These are phyloP conservation scores for Pisolithus microcarpus DNA, from an alignment of 768 basidiomycete species.

Conservation along the genomic window DNA sequence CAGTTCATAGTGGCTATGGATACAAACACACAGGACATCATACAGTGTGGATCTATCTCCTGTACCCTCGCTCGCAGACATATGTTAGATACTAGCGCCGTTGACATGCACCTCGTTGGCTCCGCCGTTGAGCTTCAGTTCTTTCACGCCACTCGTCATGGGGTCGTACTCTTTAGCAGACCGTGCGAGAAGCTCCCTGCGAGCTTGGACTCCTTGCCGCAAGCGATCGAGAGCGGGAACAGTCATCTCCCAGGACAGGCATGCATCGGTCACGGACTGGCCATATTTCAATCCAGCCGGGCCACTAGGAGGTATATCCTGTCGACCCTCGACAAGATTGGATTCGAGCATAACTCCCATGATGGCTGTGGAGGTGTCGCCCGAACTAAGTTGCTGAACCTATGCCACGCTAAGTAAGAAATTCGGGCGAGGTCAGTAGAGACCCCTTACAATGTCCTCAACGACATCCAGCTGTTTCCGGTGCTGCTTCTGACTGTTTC, in stretches of 20 bases:
- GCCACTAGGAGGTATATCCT: conserved; percentile 72
- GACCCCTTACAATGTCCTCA: conserved; percentile 68
- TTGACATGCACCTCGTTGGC: not conserved
- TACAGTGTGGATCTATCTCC: too few species aligned
- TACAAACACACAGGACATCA: too few species aligned
- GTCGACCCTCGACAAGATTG: conserved; percentile 81
- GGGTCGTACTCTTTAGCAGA: conserved; percentile 11
- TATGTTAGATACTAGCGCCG: not conserved
- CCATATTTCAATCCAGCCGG: conserved; percentile 72
- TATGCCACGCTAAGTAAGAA: conserved; percentile 24
- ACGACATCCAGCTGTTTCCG: conserved; percentile 83
- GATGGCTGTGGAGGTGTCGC: conserved; percentile 65
- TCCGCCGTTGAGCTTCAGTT: conserved; percentile 9
- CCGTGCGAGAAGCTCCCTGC: conserved; percentile 46
- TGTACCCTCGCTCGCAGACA: not conserved
- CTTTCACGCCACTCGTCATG: conserved; percentile 3
- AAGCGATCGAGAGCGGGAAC: conserved; percentile 75
- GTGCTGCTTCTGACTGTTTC: conserved; percentile 91
- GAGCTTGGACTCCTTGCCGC: conserved; percentile 79
- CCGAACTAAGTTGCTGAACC: conserved; percentile 66
- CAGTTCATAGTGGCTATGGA: too few species aligned
- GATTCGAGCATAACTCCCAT: conserved; percentile 97
- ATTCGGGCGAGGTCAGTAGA: conserved; percentile 1
- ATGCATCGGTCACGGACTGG: conserved; percentile 83
- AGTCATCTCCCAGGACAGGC: conserved; percentile 86